Evolutionary conservation across 805 yeast species (phyloP), one percentile per base, ranked within the genome.

Genomic region (Candida qinlingensis): DNA sequence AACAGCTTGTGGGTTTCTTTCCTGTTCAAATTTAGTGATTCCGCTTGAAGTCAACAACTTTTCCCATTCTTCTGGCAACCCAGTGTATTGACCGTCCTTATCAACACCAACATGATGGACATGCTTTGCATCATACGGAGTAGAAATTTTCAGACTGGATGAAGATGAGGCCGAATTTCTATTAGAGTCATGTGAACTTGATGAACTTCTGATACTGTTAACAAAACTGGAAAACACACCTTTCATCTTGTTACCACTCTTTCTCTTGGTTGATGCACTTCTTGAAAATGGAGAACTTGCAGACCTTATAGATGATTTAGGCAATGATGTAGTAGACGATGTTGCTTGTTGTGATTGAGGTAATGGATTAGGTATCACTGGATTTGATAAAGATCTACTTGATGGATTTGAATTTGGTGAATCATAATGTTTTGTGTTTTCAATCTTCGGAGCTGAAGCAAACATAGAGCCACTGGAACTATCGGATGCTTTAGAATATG

Each of bases 81-180:
- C 98, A 1, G 94, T 88, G 64, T 85, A 92, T 40, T 87, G 85
- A 10, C 97, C 97, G 53, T 77, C 79, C 5, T 82, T 75, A 65
- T 92, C 97, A 44, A 87, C 83, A 27, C 96, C 97, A 8, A 94
- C 98, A 61, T 94, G 98, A 13, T 94, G 89, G 35, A 89, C 85
- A 61, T 91, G 96, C 61, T 87, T 83, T 13, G 94, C 85, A 60
- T 88, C 89, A 65, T 85, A 89, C 0, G 99, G 99, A 0, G 89
- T 83, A n/a, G 96, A 87, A 44, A 92, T 94, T 55, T 81, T 81
- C 37, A 75, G 58, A 13, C 50, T 54, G 13, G 55, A 41, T 7
- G 56, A 44, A 8, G 62, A 47, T 6, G 46, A 44, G 12, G 52
- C 39, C 1, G 61, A 48, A 7, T 46, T 40, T 37, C 52, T 50